Evolutionary conservation across 2,329 filamentous ascomycete genomes (phyloP), one percentile per base, ranked within the genome.

Genomic region (Biscogniauxia marginata): DNA sequence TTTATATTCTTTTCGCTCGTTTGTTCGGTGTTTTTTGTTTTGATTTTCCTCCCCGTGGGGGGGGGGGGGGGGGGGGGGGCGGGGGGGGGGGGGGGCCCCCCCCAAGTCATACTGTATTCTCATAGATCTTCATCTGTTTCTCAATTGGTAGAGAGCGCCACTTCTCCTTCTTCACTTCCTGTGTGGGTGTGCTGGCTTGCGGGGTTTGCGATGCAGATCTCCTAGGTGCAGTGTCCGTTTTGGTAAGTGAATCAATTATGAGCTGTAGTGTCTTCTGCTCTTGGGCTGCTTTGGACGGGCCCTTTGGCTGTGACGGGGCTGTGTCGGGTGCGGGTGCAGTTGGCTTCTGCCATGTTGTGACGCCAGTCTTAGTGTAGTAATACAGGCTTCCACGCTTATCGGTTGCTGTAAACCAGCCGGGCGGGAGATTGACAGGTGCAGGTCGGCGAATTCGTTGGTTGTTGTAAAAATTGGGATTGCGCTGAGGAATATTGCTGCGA

Each of bases 71-170:
- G 4, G n/a, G n/a, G n/a, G 13, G 13, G 13, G 30, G 45, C n/a
- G 24, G 11, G 24, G 24, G 30, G 30, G 4, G n/a, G n/a, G n/a
- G 13, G 13, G 13, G 30, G 45, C n/a, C n/a, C n/a, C n/a, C n/a
- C n/a, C n/a, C 6, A 23, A 78, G 49, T 20, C 90, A 72, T 80
- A 96, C 91, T 51, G 92, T 96, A 69, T 93, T 93, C 73, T 97
- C 93, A 67, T 97, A 98, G 2, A 96, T 81, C 77, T 91, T 96
- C 84, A 92, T 96, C 74, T 95, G 91, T 75, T 97, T 97, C 63
- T 97, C 93, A 63, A 86, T 71, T 1, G 87, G 79, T 25, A 87
- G 71, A 57, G 80, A 82, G 54, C 84, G 82, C 89, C 89, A 92
- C 70, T 88, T 90, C 49, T 91, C 87, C 65, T 81, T 80, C 64